Evolutionary conservation across 2,329 filamentous ascomycete species (phyloP).

Genomic region (Septoria petroselini): DNA sequence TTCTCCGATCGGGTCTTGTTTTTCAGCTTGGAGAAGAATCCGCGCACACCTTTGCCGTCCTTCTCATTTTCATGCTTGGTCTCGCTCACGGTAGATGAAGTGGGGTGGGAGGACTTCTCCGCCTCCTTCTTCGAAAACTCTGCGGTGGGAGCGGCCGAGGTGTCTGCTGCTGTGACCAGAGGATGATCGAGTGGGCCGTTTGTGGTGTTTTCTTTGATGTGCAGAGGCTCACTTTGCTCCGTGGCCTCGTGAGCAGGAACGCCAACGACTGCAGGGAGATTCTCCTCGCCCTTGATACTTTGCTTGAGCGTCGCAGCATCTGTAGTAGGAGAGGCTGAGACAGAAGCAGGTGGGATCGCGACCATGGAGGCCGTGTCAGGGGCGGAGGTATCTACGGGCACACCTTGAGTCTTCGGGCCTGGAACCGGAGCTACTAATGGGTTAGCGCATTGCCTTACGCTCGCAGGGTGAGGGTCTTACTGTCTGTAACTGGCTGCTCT

Average conservation of each 20-base stretch:
- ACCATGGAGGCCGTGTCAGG: slow-evolving; percentile 16
- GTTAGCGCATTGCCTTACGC: slow-evolving; percentile 16
- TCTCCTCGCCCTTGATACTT: slow-evolving; percentile 3
- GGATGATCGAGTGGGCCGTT: slow-evolving; percentile 3
- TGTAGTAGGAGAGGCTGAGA: slow-evolving; percentile 4
- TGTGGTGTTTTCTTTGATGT: not conserved
- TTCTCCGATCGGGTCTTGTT: slow-evolving; percentile 25
- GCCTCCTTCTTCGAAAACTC: slow-evolving; percentile 11
- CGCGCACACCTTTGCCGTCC: slow-evolving; percentile 30
- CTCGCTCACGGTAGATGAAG: slow-evolving; percentile 4
- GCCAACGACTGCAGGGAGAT: slow-evolving; percentile 4
- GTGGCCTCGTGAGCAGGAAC: not conserved
- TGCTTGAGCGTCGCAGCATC: not conserved
- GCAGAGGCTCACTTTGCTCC: not conserved
- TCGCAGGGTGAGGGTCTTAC: slow-evolving; percentile 12
- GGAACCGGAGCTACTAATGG: slow-evolving; percentile 6
- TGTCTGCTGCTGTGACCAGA: not conserved
- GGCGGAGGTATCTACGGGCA: slow-evolving; percentile 13
- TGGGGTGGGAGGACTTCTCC: slow-evolving; percentile 7
- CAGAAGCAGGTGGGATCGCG: slow-evolving; percentile 14
- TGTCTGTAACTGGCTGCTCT: not conserved
- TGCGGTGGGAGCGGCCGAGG: slow-evolving; percentile 6
- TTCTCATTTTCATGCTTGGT: slow-evolving; percentile 10
- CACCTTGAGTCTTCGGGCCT: slow-evolving; percentile 15
- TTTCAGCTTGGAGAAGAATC: slow-evolving; percentile 33